Base-by-base conservation (phyloP, 305 asterid species). In the Euphrasia arctica region DNA sequence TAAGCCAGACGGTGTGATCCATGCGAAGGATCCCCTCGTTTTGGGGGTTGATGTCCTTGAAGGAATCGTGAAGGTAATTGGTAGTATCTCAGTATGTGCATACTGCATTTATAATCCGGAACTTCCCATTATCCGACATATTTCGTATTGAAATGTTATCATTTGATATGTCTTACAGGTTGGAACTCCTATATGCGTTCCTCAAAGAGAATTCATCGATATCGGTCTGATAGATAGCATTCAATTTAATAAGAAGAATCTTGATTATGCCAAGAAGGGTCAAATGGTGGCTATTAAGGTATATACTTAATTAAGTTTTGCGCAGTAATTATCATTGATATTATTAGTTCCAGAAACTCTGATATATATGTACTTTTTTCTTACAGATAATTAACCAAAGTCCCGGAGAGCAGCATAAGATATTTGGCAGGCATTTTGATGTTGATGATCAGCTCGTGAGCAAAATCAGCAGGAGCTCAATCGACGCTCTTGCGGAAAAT, bases 241-340 rank as follows among this genome's bases (percentile, higher is more conserved):
- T 72, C 95, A 90, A 78, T 90, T 83, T 77, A 88, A 94, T 76
- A 89, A 85, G 47, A 88, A 77, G 77, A 83, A 95, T 47, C 95
- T 85, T 74, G 95, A 88, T 71, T 85, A 54, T 80, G 99, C 97
- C 65, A 90, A 83, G 80, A 93, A 88, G 80, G 97, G 99, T 63
- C 95, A 85, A 66, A 77, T 74, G 75, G 95, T 94, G 67, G 95
- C 97, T 72, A 83, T 94, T 66, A 94, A 90, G 99, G 97, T 94
- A 86, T 54, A 82, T 45, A 31, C 5, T 6, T 18, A 18, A 18
- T 18, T 18, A 18, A 18, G 22, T 18, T 18, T 18, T 18, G 22
- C 22, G 22, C 22, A 18, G 22, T 18, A 18, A 18, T 18, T 18
- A 18, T 18, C 22, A 18, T 18, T 18, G 22, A 18, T 18, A 18